Percentiles rank a stretch among this genome's conserved stretches.
phyloP scores from a whole-genome alignment of 495 filamentous ascomycete species.

The Lasiosphaeria ovina region DNA sequence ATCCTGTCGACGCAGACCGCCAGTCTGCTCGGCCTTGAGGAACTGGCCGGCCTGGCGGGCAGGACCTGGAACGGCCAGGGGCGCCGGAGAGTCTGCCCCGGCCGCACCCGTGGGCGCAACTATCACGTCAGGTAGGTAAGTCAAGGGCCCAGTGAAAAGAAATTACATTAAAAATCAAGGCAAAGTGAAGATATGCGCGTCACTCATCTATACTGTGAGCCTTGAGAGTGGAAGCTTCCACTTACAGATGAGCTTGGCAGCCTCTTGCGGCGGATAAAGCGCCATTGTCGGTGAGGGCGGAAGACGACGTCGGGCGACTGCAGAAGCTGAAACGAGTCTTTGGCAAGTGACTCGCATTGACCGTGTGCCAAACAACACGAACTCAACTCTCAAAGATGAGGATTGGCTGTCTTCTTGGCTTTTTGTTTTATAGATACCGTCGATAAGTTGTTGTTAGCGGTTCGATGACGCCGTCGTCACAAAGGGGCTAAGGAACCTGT shows the following conservation, averaged over 20 bases:
- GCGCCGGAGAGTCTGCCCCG: constrained; percentile 3
- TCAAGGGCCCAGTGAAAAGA: not conserved
- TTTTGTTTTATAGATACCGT: too few relatives aligned
- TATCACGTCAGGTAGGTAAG: constrained; percentile 19
- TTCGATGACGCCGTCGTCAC: too few relatives aligned
- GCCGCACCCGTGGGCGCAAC: constrained; percentile 40
- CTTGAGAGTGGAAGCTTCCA: constrained; percentile 1
- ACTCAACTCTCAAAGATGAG: too few relatives aligned
- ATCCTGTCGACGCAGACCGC: constrained; percentile 50
- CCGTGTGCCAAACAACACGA: not conserved
- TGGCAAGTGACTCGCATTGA: constrained; percentile 10
- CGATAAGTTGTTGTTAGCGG: too few relatives aligned
- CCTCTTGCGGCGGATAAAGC: constrained; percentile 42
- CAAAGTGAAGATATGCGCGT: too few relatives aligned
- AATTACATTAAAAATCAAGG: constrained; percentile 19
- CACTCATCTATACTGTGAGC: too few relatives aligned
- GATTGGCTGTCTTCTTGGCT: too few relatives aligned
- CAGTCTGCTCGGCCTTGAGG: constrained; percentile 40
- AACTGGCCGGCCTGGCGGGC: constrained; percentile 59
- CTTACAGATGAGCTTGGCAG: constrained; percentile 53
- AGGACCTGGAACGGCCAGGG: constrained; percentile 27
- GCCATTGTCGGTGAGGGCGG: constrained; percentile 39
- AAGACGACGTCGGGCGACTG: constrained; percentile 4
- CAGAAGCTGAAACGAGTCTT: constrained; percentile 9
- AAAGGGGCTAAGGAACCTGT: too few relatives aligned